A percentile compares a stretch with the other conserved stretches of the same genome.
These are phyloP conservation scores for Apiospora aurea DNA, from an alignment of 2,329 filamentous ascomycete species.

Conservation along the genomic window DNA sequence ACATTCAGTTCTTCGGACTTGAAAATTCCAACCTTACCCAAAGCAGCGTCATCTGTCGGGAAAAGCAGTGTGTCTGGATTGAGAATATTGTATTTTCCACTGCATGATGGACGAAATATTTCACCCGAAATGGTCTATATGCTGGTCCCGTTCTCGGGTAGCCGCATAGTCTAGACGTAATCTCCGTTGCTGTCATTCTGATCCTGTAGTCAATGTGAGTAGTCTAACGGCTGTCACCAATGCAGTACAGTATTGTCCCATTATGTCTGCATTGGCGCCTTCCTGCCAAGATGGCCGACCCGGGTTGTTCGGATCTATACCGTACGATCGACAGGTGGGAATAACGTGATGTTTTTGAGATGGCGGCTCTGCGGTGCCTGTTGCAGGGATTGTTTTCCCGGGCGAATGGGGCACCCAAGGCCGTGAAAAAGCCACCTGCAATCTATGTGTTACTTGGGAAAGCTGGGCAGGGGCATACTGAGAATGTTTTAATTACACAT, in stretches of 20 bases:
- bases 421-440: neutral
- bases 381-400: neutral
- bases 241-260: neutral
- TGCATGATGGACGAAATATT: neutral
- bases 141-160: neutral
- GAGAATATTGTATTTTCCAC: no score
- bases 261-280: neutral
- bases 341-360: neutral
- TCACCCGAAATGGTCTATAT: rapidly evolving
- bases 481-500: constrained; percentile 3
- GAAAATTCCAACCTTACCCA: no score
- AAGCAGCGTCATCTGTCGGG: no score
- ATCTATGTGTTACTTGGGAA: constrained; percentile 1
- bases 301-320: constrained; percentile 5
- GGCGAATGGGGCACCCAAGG: neutral
- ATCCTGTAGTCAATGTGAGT: neutral
- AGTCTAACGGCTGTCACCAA: neutral
- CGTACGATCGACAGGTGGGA: neutral
- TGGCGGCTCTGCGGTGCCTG: neutral
- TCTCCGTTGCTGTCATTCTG: neutral
- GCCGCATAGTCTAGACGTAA: neutral
- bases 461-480: neutral
- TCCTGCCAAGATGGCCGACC: neutral
- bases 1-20: no score
- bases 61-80: no score